phyloP scores from a whole-genome alignment of 768 basidiomycete genomes.

The Lactarius psammicola region DNA sequence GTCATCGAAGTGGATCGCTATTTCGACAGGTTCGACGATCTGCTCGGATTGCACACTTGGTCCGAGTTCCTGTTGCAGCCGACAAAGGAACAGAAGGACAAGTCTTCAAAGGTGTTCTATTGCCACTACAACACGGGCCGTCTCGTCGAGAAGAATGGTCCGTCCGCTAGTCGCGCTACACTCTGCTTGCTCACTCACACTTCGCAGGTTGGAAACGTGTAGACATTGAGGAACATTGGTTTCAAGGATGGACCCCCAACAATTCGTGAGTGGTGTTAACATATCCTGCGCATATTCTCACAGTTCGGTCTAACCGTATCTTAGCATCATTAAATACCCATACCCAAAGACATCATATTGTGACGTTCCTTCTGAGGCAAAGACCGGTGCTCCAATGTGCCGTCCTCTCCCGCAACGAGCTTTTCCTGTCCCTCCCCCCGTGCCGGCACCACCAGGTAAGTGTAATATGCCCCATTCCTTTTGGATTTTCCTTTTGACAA shows the following conservation, averaged over 20 bases:
- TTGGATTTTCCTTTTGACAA: neutral
- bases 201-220: constrained; percentile 48
- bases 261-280: constrained; percentile 32
- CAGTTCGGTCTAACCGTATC: neutral
- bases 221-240: constrained; percentile 45
- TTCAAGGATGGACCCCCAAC: constrained; percentile 35
- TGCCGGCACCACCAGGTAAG: constrained; percentile 37
- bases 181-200: neutral
- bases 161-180: constrained; percentile 14
- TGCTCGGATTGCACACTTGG: constrained; percentile 48
- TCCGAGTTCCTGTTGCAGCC: constrained; percentile 40
- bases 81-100: constrained; percentile 32
- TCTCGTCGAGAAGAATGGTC: constrained; percentile 47
- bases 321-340: constrained; percentile 38
- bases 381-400: constrained; percentile 41
- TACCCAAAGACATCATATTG: constrained; percentile 44
- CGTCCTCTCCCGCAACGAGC: constrained; percentile 42
- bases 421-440: constrained; percentile 33
- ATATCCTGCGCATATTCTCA: constrained; percentile 9
- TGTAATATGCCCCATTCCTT: constrained; percentile 9
- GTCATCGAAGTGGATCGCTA: constrained; percentile 43
- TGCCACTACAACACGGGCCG: constrained; percentile 41
- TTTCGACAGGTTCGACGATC: constrained; percentile 35
- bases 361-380: constrained; percentile 41
- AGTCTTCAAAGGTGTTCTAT: constrained; percentile 40